Evolutionary conservation across 78 protist genomes (phyloP), one percentile per base, ranked within the genome.

Genomic region (Cyanophora paradoxa): DNA sequence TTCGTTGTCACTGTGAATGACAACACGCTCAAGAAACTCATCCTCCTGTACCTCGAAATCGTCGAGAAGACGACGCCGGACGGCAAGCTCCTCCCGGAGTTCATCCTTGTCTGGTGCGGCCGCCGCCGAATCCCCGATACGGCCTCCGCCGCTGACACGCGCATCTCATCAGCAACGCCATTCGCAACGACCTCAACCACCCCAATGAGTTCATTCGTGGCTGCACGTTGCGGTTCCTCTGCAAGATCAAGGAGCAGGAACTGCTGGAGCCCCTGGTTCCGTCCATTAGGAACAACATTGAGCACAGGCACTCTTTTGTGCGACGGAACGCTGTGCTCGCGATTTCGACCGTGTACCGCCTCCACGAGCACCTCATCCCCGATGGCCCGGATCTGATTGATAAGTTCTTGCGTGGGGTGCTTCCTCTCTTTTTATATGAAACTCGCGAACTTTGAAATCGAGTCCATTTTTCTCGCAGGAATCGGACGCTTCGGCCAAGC

Each of bases 121-220:
- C 37, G 17, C 33, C 41, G 24, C n/a, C 66, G 10, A n/a, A 4
- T 24, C 36, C 7, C 7, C 37, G 14, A 3, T 58, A 2, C 31
- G 30, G 7, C 24, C 3, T 50, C 28, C 57, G 26, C 16, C 8
- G 19, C 46, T 2, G 24, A 3, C 7, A n/a, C 20, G 19, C 52
- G 20, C 26, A 5, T 48, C 62, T 1, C 63, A 5, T 48, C 46
- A 13, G 42, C 54, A 65, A 81, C 56, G 46, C n/a, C 67, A 36
- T 81, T 34, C 63, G 73, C 40, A 81, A 81, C 44, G 74, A 94
- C 77, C 81, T 96, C 37, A 62, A 57, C 39, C 95, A 92, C 69
- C 95, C 96, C 40, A 93, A 91, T 78, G 99, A 96, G 82, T 96
- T 79, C 68, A 70, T 96, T 63, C 78, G 97, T 0, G 99, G 96